Base-by-base conservation (phyloP, 129 eudicot species). In the Cynara cardunculus region DNA sequence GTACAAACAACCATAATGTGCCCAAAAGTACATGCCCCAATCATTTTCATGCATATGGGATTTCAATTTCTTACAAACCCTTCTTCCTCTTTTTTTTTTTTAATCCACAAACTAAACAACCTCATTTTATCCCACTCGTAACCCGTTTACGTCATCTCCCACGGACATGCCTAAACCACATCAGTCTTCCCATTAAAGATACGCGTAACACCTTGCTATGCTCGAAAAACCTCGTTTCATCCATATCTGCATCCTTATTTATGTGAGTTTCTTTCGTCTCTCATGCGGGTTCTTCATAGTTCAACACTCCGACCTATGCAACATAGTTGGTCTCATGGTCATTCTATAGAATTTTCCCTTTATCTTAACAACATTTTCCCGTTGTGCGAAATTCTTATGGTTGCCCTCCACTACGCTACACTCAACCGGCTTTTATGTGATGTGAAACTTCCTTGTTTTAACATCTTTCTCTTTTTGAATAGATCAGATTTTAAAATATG, bases 11-110 rank as follows among this genome's bases (percentile, higher is more conserved):
- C 86, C 73, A 72, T 83, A 82, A 71, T 82, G 73, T 82, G 31
- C 72, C 73, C 86, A 82, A 82, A 83, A 82, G 86, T 82, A 82
- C 86, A 76, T 82, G 32, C 73, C 75, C 75, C 76, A 59, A 71
- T 70, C 78, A 76, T 76, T 78, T 70, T 82, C 49, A 46, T 30
- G 82, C 75, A 68, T 68, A 25, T 56, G 72, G 26, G 18, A 53
- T 56, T 56, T 56, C 65, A 56, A 56, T 11, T 18, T 11, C 44
- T 9, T 65, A 65, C 32, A 81, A 66, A n/a, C n/a, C n/a, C n/a
- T n/a, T n/a, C n/a, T n/a, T n/a, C n/a, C n/a, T n/a, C n/a, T n/a
- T n/a, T n/a, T n/a, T n/a, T n/a, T n/a, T n/a, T n/a, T n/a, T n/a
- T n/a, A n/a, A n/a, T n/a, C n/a, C n/a, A n/a, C n/a, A n/a, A n/a